Conservation (phyloP, 768 basidiomycete genomes). For the Termitomyces sp. region DNA sequence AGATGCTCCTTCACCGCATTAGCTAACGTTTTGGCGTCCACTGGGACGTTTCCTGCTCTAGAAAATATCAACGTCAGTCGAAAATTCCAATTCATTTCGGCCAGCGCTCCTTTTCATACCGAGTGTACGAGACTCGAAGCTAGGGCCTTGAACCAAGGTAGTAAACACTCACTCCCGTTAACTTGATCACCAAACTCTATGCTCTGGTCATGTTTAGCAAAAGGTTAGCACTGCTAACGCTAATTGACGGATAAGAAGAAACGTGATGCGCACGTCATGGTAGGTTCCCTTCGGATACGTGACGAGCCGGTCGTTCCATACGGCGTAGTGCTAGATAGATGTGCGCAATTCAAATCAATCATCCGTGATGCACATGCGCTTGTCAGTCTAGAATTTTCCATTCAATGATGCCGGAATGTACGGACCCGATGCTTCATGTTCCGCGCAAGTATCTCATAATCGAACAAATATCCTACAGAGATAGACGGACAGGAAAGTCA, state of each 20-base stretch:
- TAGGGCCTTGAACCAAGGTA: background rate
- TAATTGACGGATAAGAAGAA: conserved; percentile 3
- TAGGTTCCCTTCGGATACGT: conserved; percentile 26
- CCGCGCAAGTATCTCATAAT: conserved; percentile 36
- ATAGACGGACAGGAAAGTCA: background rate
- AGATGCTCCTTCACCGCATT: conserved; percentile 55
- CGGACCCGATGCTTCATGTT: conserved; percentile 37
- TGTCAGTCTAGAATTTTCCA: background rate
- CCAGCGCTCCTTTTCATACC: background rate
- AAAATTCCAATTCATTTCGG: background rate
- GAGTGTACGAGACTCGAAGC: background rate
- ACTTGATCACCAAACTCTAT: conserved; percentile 14
- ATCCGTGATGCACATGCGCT: background rate
- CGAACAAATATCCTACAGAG: conserved; percentile 28
- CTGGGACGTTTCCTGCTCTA: conserved; percentile 41
- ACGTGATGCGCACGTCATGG: conserved; percentile 19
- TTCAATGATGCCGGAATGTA: background rate
- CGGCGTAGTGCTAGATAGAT: conserved; percentile 42
- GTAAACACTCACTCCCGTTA: conserved; percentile 17
- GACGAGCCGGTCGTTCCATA: conserved; percentile 61
- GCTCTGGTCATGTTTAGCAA: conserved; percentile 11
- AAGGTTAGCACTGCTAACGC: background rate
- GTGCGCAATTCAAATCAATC: background rate
- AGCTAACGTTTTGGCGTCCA: conserved; percentile 52
- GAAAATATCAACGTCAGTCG: background rate